Percentiles rank a stretch among this genome's conserved stretches.
These are phyloP conservation scores for Tardiomyces depauwii DNA, from an alignment of 1,139 yeast species.

Conservation along the genomic window DNA sequence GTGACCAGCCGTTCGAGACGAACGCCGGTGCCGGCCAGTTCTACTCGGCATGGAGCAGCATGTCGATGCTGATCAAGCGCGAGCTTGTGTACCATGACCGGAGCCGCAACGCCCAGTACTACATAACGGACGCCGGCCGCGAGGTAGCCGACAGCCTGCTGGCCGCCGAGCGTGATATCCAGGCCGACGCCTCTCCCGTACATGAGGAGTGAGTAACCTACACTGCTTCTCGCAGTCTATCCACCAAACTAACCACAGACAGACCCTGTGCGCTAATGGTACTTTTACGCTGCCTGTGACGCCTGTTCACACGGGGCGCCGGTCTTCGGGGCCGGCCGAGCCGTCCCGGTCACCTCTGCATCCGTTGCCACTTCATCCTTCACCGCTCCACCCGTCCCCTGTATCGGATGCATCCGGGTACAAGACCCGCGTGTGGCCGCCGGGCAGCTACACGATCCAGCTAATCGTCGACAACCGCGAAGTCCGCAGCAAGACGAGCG, in stretches of 20 bases:
- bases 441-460: constrained; percentile 43
- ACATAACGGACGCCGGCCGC: constrained; percentile 63
- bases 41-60: constrained; percentile 76
- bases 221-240: no score
- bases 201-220: no score
- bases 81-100: constrained; percentile 51
- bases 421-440: constrained; percentile 33
- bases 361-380: neutral
- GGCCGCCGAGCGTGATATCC: constrained; percentile 29
- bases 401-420: neutral
- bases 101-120: constrained; percentile 41
- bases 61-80: constrained; percentile 51
- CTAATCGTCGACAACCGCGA: constrained; percentile 78
- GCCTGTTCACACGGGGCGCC: no score
- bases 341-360: no score
- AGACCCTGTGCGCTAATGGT: no score
- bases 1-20: constrained; percentile 53
- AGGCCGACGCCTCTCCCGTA: neutral
- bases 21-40: constrained; percentile 33
- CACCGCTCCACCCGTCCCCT: neutral
- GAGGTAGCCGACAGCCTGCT: constrained; percentile 50
- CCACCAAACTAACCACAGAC: no score
- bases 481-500: constrained; percentile 25
- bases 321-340: no score
- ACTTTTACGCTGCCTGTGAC: no score